These are phyloP conservation scores for Kazachstania martiniae DNA, from an alignment of 805 yeast species.

Conservation along the genomic window DNA sequence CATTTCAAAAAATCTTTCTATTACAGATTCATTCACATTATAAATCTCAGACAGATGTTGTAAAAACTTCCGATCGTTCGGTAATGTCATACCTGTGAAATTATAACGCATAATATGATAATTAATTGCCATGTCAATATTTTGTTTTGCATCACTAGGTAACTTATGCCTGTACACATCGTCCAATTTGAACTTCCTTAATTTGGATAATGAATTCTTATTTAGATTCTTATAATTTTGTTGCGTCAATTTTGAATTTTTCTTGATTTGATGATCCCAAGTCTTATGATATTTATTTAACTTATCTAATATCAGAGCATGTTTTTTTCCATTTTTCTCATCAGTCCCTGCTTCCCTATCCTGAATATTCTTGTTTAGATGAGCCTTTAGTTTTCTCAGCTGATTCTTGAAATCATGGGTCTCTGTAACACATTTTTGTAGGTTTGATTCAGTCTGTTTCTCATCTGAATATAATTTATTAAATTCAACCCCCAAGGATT, in stretches of 20 bases:
- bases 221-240: constrained; percentile 21
- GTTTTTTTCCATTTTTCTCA: constrained; percentile 10
- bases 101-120: constrained; percentile 39
- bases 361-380: constrained; percentile 27
- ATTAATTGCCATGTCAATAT: constrained; percentile 33
- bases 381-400: constrained; percentile 32
- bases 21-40: constrained; percentile 18
- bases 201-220: constrained; percentile 19
- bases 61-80: constrained; percentile 7
- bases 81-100: constrained; percentile 30
- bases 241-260: constrained; percentile 19
- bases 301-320: constrained; percentile 22
- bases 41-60: constrained; percentile 22
- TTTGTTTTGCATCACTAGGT: constrained; percentile 11
- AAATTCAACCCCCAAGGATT: constrained; percentile 12
- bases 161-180: constrained; percentile 28
- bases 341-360: constrained; percentile 7
- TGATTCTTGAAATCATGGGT: constrained; percentile 30
- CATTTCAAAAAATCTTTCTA: constrained; percentile 33
- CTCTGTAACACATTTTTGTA: constrained; percentile 18
- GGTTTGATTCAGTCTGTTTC: constrained; percentile 7
- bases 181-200: constrained; percentile 26
- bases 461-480: constrained; percentile 12
- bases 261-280: constrained; percentile 25
- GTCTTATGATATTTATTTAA: constrained; percentile 19